phyloP scores from a whole-genome alignment of 208 protist genomes.

The Acanthamoeba triangularis region DNA sequence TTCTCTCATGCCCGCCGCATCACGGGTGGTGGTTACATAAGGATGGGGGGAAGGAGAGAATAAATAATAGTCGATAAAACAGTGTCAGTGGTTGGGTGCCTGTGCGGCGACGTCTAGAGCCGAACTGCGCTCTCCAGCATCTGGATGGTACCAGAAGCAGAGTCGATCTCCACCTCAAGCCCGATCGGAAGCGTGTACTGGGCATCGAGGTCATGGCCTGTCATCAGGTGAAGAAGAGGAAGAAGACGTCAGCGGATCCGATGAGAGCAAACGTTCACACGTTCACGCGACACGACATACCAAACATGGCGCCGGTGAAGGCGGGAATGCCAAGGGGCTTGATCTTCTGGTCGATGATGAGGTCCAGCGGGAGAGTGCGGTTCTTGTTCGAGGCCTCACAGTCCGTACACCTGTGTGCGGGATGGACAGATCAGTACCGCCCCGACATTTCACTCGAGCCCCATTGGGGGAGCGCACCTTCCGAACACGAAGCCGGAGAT shows the following conservation, averaged over 20 bases:
- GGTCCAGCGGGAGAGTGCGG: conserved; percentile 15
- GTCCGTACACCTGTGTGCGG: conserved; percentile 23
- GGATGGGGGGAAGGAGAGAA: too few species aligned
- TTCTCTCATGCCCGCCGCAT: too few species aligned
- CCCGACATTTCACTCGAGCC: not conserved
- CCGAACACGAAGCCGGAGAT: conserved; percentile 71
- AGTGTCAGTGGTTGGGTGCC: too few species aligned
- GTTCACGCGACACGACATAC: conserved; percentile 10
- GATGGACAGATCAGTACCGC: not conserved
- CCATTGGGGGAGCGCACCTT: not conserved
- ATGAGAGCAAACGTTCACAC: not conserved
- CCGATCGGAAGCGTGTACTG: conserved; percentile 71
- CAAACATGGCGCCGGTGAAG: conserved; percentile 65
- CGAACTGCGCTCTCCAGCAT: not conserved
- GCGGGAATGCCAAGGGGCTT: conserved; percentile 69
- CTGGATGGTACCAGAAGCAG: not conserved
- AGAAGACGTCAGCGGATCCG: not conserved
- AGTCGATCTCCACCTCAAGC: conserved; percentile 60
- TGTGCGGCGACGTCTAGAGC: not conserved
- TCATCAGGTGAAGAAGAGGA: not conserved
- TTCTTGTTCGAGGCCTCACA: conserved; percentile 60
- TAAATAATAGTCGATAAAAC: too few species aligned
- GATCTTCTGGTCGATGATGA: conserved; percentile 63
- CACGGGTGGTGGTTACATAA: too few species aligned
- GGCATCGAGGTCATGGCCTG: conserved; percentile 61